Base-by-base conservation (phyloP, 2,329 filamentous ascomycete genomes). In the Colletotrichum lindemuthianum region DNA sequence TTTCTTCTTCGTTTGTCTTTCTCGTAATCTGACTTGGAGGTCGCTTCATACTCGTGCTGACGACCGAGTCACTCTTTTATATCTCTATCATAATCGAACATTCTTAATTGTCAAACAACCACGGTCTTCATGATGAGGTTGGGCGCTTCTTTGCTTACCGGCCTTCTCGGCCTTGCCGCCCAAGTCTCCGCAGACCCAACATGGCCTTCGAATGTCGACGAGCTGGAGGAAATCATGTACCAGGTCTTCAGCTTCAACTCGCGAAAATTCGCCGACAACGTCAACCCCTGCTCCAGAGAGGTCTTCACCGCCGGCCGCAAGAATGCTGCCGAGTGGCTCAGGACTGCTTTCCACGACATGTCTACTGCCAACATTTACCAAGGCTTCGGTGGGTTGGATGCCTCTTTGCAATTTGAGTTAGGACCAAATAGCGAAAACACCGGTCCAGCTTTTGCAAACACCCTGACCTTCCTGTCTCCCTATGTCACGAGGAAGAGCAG, bases 211-310 rank as follows among this genome's bases (percentile, higher is more conserved):
- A 70, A 79, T 11, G 81, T 81, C 15, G 87, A 90, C 69, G 86
- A 89, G 72, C 76, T 90, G 63, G 87, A 90, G 73, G 87, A 88
- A 72, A 84, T 89, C 68, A 85, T 89, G 79, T 87, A 83, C 70
- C 84, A 89, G 69, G 82, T 84, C 56, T 76, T 79, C 39, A 86
- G 85, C 3, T 85, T 86, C 70, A 78, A 80, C 49, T 79, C 82
- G 37, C 80, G 86, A 66, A 80, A 83, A 44, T 88, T 90, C 71
- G 81, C 85, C 49, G 81, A 82, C 55, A 81, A 81, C 12, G 82
- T 90, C 59, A 85, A 80, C 39, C 87, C 86, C 6, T 89, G 87
- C 74, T 78, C 78, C 47, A 84, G 79, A 66, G 80, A 85, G 61
- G 80, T 81, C 16, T 80, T 81, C 1, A 84, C 83, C 0, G 77